A percentile compares a stretch with the other conserved stretches of the same genome.
Conservation (phyloP, 495 filamentous ascomycete genomes). For the Neurospora terricola region DNA sequence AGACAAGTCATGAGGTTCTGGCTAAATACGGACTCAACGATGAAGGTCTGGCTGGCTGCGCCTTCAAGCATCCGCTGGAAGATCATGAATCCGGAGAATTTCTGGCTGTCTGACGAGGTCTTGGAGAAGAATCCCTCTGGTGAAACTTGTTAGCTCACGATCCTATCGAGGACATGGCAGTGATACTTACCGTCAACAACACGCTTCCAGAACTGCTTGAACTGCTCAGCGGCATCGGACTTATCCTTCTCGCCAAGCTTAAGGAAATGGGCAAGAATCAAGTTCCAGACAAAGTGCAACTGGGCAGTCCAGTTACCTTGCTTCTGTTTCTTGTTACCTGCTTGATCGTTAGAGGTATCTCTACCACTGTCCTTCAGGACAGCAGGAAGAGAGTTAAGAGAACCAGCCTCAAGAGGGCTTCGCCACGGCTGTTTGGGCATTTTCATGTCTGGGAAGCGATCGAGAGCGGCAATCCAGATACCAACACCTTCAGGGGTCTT, state of each 20-base stretch:
- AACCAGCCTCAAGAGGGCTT: slow-evolving; percentile 57
- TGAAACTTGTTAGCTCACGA: slow-evolving; percentile 14
- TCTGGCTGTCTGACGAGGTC: slow-evolving; percentile 72
- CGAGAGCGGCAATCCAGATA: slow-evolving; percentile 66
- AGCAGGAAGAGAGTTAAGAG: slow-evolving; percentile 54
- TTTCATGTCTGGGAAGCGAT: slow-evolving; percentile 51
- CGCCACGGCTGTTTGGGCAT: slow-evolving; percentile 67
- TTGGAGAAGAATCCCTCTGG: slow-evolving; percentile 72
- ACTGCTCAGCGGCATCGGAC: slow-evolving; percentile 32
- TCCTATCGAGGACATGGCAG: neutral
- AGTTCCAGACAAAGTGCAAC: slow-evolving; percentile 80
- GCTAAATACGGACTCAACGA: slow-evolving; percentile 52
- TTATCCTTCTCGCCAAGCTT: slow-evolving; percentile 20
- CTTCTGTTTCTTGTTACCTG: slow-evolving; percentile 29
- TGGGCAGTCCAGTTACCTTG: slow-evolving; percentile 65
- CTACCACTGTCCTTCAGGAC: slow-evolving; percentile 69
- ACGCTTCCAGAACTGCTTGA: slow-evolving; percentile 78
- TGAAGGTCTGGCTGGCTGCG: slow-evolving; percentile 20
- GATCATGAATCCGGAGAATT: slow-evolving; percentile 82
- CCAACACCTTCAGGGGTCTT: slow-evolving; percentile 80
- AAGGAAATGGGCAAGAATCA: slow-evolving; percentile 49
- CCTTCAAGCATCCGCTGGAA: slow-evolving; percentile 59
- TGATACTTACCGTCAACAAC: slow-evolving; percentile 67
- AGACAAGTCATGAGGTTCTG: slow-evolving; percentile 74
- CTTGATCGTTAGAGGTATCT: slow-evolving; percentile 39